Evolutionary conservation across 768 basidiomycete species (phyloP), one percentile per base, ranked within the genome.

Genomic region (Tylopilus intermedius): DNA sequence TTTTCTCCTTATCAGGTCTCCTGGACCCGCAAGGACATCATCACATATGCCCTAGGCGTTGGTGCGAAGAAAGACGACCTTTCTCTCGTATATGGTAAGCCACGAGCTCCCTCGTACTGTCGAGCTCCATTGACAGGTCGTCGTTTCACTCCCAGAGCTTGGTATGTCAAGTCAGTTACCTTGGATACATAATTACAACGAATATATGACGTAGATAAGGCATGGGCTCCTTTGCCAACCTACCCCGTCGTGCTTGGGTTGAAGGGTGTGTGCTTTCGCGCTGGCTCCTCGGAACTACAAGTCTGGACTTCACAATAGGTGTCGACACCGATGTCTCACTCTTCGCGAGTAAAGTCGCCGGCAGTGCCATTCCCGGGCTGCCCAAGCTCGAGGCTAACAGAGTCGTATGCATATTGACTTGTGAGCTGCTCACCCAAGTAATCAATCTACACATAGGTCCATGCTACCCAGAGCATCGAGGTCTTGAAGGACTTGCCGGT

Each of bases 1-100:
- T 18, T 11, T 24, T 29, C 21, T 15, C 26, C 3, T 24, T 24
- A 3, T 24, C 43, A 91, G 88, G 90, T 90, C 24, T 69, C 79
- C 1, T 94, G 91, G 91, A 90, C 88, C 65, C 83, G 84, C 70
- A 81, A 90, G 47, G 91, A 94, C 69, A 71, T 92, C 15, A 71
- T 94, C 54, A 78, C 81, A 2, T 94, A 92, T 58, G 86, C 88
- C 11, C 73, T 83, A 24, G 89, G 88, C 13, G 84, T 94, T 35
- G 92, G 91, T 13, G 89, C 89, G 14, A 90, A 89, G 69, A 75
- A 75, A 38, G 76, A 86, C 46, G 90, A 93, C 50, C 77, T 81
- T 43, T 70, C 76, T 5, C 76, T 89, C 43, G 76, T 86, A 30
- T 92, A 91, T 66, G 90, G 88, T 88, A 51, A 32, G 77, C 62